Evolutionary conservation across 2,329 filamentous ascomycete genomes (phyloP).

Genomic region (Cercospora beticola): DNA sequence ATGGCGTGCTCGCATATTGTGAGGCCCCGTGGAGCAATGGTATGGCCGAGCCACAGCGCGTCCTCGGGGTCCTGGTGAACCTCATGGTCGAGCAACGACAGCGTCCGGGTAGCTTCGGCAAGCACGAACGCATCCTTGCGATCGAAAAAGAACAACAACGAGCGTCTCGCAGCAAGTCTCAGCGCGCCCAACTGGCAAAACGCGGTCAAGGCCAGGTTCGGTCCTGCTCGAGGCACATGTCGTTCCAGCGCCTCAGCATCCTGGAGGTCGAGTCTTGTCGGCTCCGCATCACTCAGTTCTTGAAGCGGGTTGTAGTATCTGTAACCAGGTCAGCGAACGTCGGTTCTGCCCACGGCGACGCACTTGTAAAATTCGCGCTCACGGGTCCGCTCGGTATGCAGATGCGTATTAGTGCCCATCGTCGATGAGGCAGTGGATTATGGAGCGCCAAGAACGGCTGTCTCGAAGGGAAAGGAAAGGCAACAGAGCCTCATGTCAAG

Average conservation of each 20-base stretch:
- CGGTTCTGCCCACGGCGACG: not conserved
- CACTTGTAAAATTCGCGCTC: constrained; percentile 12
- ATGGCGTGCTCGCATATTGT: constrained; percentile 32
- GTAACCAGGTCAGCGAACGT: not conserved
- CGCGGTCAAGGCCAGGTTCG: constrained; percentile 41
- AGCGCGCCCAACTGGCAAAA: constrained; percentile 54
- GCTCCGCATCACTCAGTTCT: not conserved
- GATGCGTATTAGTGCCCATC: not conserved
- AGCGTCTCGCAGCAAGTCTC: constrained; percentile 48
- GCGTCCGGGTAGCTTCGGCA: constrained; percentile 52
- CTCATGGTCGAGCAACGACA: constrained; percentile 27
- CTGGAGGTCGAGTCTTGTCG: not conserved
- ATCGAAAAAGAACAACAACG: constrained; percentile 56
- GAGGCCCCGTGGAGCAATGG: constrained; percentile 26
- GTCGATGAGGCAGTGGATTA: not conserved
- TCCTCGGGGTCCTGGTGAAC: constrained; percentile 37
- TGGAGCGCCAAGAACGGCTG: not conserved
- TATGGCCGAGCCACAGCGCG: constrained; percentile 28
- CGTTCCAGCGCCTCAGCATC: not conserved
- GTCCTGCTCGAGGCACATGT: constrained; percentile 6
- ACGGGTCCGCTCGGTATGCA: not conserved
- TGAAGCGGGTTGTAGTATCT: constrained; percentile 5
- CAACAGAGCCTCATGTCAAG: not conserved
- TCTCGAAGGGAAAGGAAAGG: not conserved
- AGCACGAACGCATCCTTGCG: constrained; percentile 51